Conservation (phyloP, 768 basidiomycete genomes). For the Chalciporus pseudorubinellus region DNA sequence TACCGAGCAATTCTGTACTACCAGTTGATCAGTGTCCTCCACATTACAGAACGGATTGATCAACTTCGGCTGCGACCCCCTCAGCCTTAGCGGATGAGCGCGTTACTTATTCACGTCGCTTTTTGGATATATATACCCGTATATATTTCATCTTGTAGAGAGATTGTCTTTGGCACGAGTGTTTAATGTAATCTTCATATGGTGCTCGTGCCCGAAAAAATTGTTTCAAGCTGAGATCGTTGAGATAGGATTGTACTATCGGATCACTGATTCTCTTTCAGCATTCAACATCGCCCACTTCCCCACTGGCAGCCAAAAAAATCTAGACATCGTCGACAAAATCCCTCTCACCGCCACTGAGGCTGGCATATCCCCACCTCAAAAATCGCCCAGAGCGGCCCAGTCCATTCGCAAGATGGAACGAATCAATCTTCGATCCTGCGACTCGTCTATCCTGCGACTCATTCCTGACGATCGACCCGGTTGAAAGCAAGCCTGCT, state of each 20-base stretch:
- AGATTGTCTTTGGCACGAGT: background rate
- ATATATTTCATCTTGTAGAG: background rate
- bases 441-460: conserved; percentile 68
- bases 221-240: background rate
- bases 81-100: conserved; percentile 2
- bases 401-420: conserved; percentile 14
- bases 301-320: conserved; percentile 50
- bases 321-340: conserved; percentile 55
- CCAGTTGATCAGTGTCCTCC: background rate
- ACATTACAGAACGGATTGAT: conserved; percentile 6
- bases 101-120: background rate
- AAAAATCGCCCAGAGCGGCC: conserved; percentile 13
- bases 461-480: conserved; percentile 68
- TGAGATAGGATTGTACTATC: background rate
- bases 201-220: too few relatives aligned
- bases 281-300: conserved; percentile 60
- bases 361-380: conserved; percentile 23
- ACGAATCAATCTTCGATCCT: conserved; percentile 43
- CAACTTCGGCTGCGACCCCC: conserved; percentile 12
- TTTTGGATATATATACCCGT: background rate
- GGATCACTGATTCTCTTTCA: conserved; percentile 36
- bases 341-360: conserved; percentile 42
- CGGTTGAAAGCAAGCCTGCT: conserved; percentile 52
- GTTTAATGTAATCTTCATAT: background rate
- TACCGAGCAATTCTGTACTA: too few relatives aligned